These are phyloP conservation scores for Acacia concinna DNA, from an alignment of 331 rosid species.

Conservation along the genomic window DNA sequence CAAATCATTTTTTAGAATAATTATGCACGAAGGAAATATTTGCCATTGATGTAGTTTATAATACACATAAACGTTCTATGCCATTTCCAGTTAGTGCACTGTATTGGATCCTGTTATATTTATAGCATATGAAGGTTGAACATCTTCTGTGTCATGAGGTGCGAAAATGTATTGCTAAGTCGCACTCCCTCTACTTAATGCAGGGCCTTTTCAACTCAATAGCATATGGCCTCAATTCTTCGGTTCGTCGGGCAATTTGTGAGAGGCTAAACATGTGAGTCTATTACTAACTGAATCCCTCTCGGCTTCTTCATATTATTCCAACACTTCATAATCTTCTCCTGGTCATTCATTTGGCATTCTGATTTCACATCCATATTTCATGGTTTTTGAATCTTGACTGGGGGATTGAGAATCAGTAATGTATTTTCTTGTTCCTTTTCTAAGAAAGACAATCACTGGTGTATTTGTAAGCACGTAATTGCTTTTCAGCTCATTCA, in stretches of 20 bases:
- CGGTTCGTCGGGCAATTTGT: constrained; percentile 83
- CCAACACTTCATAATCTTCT: background rate
- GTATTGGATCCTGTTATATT: constrained; percentile 23
- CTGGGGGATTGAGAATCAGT: constrained; percentile 1
- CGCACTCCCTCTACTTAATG: constrained; percentile 27
- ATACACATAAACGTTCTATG: constrained; percentile 19
- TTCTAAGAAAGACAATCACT: background rate
- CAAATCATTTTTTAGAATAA: background rate
- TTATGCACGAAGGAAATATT: background rate
- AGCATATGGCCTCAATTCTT: constrained; percentile 95
- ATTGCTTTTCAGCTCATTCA: constrained; percentile 2
- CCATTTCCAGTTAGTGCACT: constrained; percentile 30
- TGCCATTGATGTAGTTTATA: constrained; percentile 7
- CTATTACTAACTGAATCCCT: background rate
- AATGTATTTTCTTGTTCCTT: background rate
- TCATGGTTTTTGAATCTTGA: background rate
- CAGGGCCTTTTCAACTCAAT: constrained; percentile 97
- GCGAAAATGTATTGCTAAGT: constrained; percentile 9
- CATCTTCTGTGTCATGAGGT: background rate
- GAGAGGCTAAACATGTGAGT: constrained; percentile 88
- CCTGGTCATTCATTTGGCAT: background rate
- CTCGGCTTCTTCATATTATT: background rate
- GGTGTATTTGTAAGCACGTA: background rate
- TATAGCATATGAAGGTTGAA: constrained; percentile 5
- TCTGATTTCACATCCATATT: background rate